phyloP scores from a whole-genome alignment of 2,329 filamentous ascomycete species.

The Pseudocercospora ulei region DNA sequence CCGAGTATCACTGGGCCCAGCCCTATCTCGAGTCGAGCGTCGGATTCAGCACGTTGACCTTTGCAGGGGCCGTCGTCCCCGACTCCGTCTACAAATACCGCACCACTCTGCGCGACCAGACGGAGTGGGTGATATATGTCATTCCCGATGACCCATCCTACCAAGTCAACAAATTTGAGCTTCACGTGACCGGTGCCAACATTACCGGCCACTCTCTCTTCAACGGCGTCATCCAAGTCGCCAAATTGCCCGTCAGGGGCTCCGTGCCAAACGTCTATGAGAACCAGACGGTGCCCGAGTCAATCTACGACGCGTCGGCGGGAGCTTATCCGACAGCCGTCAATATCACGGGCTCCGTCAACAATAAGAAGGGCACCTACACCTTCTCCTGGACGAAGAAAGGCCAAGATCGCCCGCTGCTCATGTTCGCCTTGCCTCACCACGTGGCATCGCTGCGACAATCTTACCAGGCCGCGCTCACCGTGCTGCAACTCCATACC shows the following conservation, averaged over 20 bases:
- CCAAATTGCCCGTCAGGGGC: constrained; percentile 54
- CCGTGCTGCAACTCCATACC: constrained; percentile 56
- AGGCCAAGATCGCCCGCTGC: constrained; percentile 53
- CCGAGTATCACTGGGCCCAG: constrained; percentile 55
- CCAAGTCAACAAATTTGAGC: constrained; percentile 51
- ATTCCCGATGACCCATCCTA: constrained; percentile 46
- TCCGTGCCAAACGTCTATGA: constrained; percentile 45
- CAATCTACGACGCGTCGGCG: constrained; percentile 61
- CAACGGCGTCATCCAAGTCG: constrained; percentile 69
- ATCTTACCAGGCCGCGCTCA: constrained; percentile 42
- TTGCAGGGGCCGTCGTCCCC: constrained; percentile 46
- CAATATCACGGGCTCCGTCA: constrained; percentile 53
- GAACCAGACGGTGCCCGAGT: constrained; percentile 45
- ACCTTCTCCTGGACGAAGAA: constrained; percentile 61
- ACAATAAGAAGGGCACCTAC: constrained; percentile 58
- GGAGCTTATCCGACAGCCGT: constrained; percentile 63
- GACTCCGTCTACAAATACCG: constrained; percentile 65
- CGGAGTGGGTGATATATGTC: constrained; percentile 69
- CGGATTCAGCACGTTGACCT: constrained; percentile 58
- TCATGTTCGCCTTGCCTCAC: constrained; percentile 85
- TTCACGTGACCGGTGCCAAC: constrained; percentile 47
- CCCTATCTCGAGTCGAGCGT: constrained; percentile 66
- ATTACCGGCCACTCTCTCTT: constrained; percentile 59
- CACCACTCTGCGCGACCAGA: constrained; percentile 60
- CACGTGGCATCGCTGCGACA: constrained; percentile 66